A percentile compares a stretch with the other conserved stretches of the same genome.
Evolutionary conservation across 805 yeast species (phyloP).

Genomic region (Candida nemodendra): DNA sequence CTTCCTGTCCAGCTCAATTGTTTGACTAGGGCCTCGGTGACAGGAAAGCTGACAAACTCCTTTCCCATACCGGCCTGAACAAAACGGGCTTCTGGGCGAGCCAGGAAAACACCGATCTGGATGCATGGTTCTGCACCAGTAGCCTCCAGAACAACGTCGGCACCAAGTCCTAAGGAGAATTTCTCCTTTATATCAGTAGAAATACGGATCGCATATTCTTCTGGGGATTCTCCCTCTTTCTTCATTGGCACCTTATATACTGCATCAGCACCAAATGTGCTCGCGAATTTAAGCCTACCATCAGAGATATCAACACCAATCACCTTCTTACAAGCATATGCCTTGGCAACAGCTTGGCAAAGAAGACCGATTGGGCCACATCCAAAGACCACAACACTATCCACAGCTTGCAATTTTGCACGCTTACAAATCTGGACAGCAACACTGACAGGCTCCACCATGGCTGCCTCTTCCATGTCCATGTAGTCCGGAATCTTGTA

Average conservation of each 20-base stretch:
- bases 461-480: constrained; percentile 79
- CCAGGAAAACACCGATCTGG: constrained; percentile 58
- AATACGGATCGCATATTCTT: constrained; percentile 37
- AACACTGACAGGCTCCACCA: constrained; percentile 83
- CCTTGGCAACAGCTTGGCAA: constrained; percentile 67
- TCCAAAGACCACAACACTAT: constrained; percentile 71
- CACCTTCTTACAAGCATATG: constrained; percentile 74
- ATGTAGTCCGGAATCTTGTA: constrained; percentile 77
- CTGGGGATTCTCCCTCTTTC: constrained; percentile 45
- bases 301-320: constrained; percentile 70
- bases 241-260: constrained; percentile 45
- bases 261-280: constrained; percentile 59
- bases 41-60: constrained; percentile 65
- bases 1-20: constrained; percentile 72
- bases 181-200: constrained; percentile 34
- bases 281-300: constrained; percentile 64
- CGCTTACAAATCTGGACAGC: constrained; percentile 78
- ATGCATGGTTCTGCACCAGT: constrained; percentile 82
- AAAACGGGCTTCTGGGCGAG: constrained; percentile 66
- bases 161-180: constrained; percentile 30
- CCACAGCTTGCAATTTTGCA: constrained; percentile 62
- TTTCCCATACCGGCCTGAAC: constrained; percentile 88
- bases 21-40: constrained; percentile 62
- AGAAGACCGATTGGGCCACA: constrained; percentile 89
- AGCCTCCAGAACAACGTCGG: constrained; percentile 67